Percentiles rank a stretch among this genome's conserved stretches.
Evolutionary conservation across 2,329 filamentous ascomycete species (phyloP).

Genomic region (Orbilia oligospora): DNA sequence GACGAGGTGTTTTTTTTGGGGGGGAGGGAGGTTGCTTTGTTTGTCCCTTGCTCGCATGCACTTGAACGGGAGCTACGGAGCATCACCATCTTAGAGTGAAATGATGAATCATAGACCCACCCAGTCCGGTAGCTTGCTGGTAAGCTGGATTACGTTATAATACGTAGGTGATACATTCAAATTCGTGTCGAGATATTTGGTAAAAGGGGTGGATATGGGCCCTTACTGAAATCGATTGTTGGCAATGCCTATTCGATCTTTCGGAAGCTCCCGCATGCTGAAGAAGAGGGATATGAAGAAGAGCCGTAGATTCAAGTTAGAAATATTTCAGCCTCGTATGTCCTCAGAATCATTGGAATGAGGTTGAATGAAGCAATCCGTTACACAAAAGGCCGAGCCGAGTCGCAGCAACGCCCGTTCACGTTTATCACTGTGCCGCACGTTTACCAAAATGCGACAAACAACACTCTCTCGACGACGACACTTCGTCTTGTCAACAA

Average conservation of each 20-base stretch:
- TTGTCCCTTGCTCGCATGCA: conserved; percentile 48
- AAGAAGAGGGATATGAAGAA: background rate
- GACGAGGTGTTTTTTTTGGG: conserved; percentile 27
- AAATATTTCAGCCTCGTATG: conserved; percentile 16
- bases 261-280: background rate
- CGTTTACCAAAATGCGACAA: conserved; percentile 45
- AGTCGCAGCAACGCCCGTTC: conserved; percentile 18
- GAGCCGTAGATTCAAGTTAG: no score
- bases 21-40: conserved; percentile 13
- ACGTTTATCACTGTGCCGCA: conserved; percentile 22
- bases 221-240: conserved; percentile 7
- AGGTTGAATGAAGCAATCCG: conserved; percentile 35
- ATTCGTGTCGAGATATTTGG: conserved; percentile 18
- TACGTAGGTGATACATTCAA: background rate
- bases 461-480: conserved; percentile 41
- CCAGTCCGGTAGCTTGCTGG: background rate
- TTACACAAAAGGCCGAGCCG: conserved; percentile 44
- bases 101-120: conserved; percentile 26
- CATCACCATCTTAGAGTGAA: conserved; percentile 14
- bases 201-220: conserved; percentile 9
- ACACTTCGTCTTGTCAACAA: conserved; percentile 12
- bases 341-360: conserved; percentile 11
- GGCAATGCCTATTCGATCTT: background rate
- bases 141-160: background rate
- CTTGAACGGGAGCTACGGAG: conserved; percentile 16